Evolutionary conservation across 805 yeast genomes (phyloP).

Genomic region (Saturnispora ahearnii): DNA sequence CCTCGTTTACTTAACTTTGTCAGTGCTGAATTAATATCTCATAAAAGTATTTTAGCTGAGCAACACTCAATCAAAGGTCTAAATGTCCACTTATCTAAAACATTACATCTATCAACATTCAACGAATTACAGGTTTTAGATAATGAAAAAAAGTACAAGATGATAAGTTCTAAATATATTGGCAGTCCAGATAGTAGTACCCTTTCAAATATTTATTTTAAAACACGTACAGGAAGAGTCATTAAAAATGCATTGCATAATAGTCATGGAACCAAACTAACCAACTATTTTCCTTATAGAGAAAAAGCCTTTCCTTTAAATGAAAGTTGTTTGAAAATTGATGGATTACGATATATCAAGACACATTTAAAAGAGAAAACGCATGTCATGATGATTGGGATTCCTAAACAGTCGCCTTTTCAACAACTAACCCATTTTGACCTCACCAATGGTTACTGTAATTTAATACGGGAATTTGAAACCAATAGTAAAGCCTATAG

Average conservation of each 20-base stretch:
- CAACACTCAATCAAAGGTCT: not conserved
- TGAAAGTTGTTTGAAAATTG: not conserved
- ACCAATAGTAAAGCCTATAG: not conserved
- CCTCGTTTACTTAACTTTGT: not conserved
- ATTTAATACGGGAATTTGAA: not conserved
- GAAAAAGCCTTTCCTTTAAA: not conserved
- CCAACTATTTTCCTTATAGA: too few species aligned
- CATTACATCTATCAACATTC: too few species aligned
- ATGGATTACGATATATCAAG: not conserved
- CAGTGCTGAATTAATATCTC: not conserved
- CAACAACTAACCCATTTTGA: not conserved
- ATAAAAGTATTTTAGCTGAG: not conserved
- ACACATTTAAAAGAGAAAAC: not conserved
- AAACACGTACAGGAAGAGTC: too few species aligned
- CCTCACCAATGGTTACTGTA: not conserved
- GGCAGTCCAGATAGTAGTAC: too few species aligned
- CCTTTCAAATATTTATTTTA: too few species aligned
- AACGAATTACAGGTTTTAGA: too few species aligned
- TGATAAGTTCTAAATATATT: too few species aligned
- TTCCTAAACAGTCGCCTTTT: not conserved
- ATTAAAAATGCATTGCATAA: too few species aligned
- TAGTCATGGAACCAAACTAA: too few species aligned
- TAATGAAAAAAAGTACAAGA: too few species aligned
- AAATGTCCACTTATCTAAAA: not conserved
- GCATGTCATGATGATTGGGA: not conserved